Conservation (phyloP, 306 rosid genomes). For the Fagus crenata region DNA sequence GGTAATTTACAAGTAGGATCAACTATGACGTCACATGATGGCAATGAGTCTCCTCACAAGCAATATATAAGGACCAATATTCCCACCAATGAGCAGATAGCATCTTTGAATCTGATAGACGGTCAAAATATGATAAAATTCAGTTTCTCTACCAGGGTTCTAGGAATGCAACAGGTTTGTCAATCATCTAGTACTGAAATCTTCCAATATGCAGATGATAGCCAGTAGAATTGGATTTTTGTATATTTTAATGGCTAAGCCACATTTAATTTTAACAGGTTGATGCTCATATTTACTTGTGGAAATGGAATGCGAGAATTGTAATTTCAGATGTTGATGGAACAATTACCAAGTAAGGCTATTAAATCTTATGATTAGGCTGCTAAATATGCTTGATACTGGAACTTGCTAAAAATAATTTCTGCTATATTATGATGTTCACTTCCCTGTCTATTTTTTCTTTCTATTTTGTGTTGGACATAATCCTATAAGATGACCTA, state of each 20-base stretch:
- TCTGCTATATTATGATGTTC: conserved; percentile 21
- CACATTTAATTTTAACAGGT: conserved; percentile 55
- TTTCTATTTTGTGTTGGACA: conserved; percentile 9
- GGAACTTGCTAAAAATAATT: conserved; percentile 24
- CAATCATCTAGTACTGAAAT: conserved; percentile 29
- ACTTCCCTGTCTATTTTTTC: conserved; percentile 16
- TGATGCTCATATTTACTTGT: conserved; percentile 94
- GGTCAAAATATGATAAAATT: conserved; percentile 92
- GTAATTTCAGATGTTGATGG: conserved; percentile 99
- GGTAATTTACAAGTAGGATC: conserved; percentile 42
- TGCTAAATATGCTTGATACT: conserved; percentile 21
- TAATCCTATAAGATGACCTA: conserved; percentile 6
- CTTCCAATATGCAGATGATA: conserved; percentile 13
- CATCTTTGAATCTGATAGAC: conserved; percentile 87
- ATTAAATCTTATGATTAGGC: conserved; percentile 16
- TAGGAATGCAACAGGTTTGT: conserved; percentile 84
- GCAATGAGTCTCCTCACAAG: conserved; percentile 53
- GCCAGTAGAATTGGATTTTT: conserved; percentile 16
- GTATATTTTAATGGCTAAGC: conserved; percentile 27
- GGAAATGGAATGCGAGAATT: conserved; percentile 95
- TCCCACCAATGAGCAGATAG: conserved; percentile 94
- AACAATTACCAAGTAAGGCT: conserved; percentile 91
- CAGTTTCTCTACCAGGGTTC: conserved; percentile 89
- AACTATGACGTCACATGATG: conserved; percentile 37
- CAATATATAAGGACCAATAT: conserved; percentile 85